Evolutionary conservation across 2,329 filamentous ascomycete species (phyloP).

Genomic region (Talaromyces sp.): DNA sequence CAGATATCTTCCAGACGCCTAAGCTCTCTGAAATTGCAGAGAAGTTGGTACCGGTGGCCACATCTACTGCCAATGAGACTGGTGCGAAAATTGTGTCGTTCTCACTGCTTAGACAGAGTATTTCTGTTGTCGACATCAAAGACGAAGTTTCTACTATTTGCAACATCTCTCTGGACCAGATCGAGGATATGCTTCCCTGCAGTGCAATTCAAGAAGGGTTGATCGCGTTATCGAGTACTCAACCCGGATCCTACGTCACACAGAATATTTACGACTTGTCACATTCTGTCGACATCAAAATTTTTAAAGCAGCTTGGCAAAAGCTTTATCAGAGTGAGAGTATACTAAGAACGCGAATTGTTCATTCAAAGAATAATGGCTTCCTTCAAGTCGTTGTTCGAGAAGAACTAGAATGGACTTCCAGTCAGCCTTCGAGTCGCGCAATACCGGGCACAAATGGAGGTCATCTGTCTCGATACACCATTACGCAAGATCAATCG

Average conservation of each 20-base stretch:
- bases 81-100: conserved; percentile 9
- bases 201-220: conserved; percentile 47
- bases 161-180: conserved; percentile 22
- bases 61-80: not conserved
- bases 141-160: conserved; percentile 25
- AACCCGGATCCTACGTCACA: conserved; percentile 42
- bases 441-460: conserved; percentile 19
- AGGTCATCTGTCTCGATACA: conserved; percentile 19
- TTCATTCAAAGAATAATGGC: conserved; percentile 27
- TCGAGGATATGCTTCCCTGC: conserved; percentile 44
- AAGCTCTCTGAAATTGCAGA: conserved; percentile 20
- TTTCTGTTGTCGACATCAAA: conserved; percentile 6
- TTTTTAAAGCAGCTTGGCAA: conserved; percentile 43
- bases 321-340: conserved; percentile 33
- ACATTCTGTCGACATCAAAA: conserved; percentile 30
- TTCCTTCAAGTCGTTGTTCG: conserved; percentile 33
- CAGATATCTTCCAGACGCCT: conserved; percentile 18
- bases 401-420: conserved; percentile 26
- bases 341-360: conserved; percentile 45
- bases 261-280: conserved; percentile 38
- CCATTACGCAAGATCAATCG: conserved; percentile 11
- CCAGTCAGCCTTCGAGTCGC: conserved; percentile 10
- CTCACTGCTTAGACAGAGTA: conserved; percentile 9
- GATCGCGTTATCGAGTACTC: conserved; percentile 39
- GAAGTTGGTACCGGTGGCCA: not conserved